Base-by-base conservation (phyloP, 257 asterid genomes). In the Scutellaria baicalensis region DNA sequence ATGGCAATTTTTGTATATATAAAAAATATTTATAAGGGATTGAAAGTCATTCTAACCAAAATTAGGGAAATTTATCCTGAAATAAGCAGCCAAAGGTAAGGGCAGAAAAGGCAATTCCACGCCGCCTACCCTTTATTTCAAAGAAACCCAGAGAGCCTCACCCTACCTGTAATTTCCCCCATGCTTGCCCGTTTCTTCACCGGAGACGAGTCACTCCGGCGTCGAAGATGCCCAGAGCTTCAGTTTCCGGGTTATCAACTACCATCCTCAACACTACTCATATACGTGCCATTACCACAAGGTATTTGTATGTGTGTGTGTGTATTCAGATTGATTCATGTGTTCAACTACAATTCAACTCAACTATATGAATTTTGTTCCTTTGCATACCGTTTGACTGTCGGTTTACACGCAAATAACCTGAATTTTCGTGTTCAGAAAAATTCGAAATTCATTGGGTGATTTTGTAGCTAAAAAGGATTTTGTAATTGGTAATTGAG, bases 201-300 rank as follows among this genome's bases (percentile, higher is more conserved):
- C 56, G 66, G 77, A 65, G 23, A 59, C 51, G 21, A 75, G 59
- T 50, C 64, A 45, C 48, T 64, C 72, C 35, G 47, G 45, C 6
- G 16, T 77, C 59, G 40, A 67, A 43, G 58, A 67, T 67, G 75
- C 44, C 13, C 42, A 9, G 72, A 36, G 59, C 72, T 77, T 72
- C 72, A 35, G 6, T 67, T 59, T 77, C 64, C 59, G 48, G 77
- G 21, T 59, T 77, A 48, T 63, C 75, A 18, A 43, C 49, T 9
- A 69, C 52, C 64, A 38, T 73, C 57, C 61, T 68, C 64, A n/a
- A 45, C 68, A 68, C 18, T 4, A 4, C 69, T 27, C 39, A 9
- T 61, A 6, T 45, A 39, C 18, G 3, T 43, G 63, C 68, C 39
- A 17, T 57, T 44, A 21, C 38, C 42, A 54, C 57, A 69, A 78